Base-by-base conservation (phyloP, 805 yeast genomes). In the Wickerhamomyces bisporus region DNA sequence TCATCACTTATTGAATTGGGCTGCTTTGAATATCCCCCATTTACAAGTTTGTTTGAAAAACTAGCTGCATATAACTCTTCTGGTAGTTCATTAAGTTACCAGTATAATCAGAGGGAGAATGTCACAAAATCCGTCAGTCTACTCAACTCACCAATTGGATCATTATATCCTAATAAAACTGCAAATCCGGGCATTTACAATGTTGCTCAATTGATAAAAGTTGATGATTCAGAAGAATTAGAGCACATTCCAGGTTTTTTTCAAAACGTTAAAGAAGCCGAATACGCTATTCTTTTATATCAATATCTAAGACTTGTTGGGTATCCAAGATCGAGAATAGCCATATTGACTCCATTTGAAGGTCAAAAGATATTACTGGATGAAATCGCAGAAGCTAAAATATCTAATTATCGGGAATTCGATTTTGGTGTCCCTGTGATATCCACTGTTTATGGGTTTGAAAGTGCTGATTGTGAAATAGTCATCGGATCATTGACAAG, bases 181-280 rank as follows among this genome's bases (percentile, higher is more conserved):
- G 15, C 33, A n/a, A 32, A 32, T 14, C 20, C 31, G 3, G 35
- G 32, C 10, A 4, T 39, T 10, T 13, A 12, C 3, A 16, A 27
- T 2, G 9, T 24, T 11, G 43, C 41, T 23, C 66, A 66, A 42
- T 53, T 65, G 32, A 45, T 69, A 29, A 40, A 57, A 31, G 60
- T 66, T 10, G 56, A 21, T 21, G 24, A 42, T 3, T 61, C 50
- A 6, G 59, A 58, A 7, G 71, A 64, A 32, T 40, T 50, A 2
- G 57, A 54, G 33, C 50, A 53, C 2, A 35, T 42, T 1, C 49
- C 57, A 1, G 53, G 49, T 1, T 41, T 51, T 23, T 55, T 35
- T 54, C 71, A 64, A 28, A 48, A 70, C 40, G 36, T 65, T n/a
- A 62, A 57, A 9, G 76, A 76, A 44, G 80, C 79, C 1, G 75